A percentile compares a stretch with the other conserved stretches of the same genome.
phyloP scores from a whole-genome alignment of 2,329 filamentous ascomycete genomes.

The Sordariomycetes sp. region DNA sequence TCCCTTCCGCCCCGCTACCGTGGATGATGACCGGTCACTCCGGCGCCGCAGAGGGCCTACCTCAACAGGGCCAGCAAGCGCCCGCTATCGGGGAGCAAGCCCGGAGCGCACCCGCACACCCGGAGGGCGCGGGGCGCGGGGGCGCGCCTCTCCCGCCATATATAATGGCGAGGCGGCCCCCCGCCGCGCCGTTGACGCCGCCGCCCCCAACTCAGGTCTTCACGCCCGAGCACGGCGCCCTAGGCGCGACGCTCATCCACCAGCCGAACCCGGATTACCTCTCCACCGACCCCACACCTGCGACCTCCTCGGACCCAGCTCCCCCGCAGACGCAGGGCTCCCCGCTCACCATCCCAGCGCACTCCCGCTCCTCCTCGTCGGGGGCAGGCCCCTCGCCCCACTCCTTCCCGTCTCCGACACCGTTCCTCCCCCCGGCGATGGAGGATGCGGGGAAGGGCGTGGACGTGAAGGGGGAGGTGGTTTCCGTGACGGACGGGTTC shows the following conservation, averaged over 20 bases:
- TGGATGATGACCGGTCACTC: constrained; percentile 1
- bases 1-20: not conserved
- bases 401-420: constrained; percentile 34
- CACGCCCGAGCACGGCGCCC: constrained; percentile 20
- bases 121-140: not conserved
- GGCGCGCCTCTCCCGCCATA: not conserved
- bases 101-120: not conserved
- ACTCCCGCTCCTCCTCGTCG: too few species aligned
- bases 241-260: constrained; percentile 28
- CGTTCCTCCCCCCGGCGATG: constrained; percentile 31
- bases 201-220: constrained; percentile 29
- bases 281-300: constrained; percentile 12
- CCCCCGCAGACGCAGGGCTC: too few species aligned
- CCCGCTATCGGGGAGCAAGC: constrained; percentile 8
- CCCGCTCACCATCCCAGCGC: too few species aligned
- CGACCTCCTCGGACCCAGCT: not conserved
- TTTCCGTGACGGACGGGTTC: constrained; percentile 30
- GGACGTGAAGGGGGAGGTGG: constrained; percentile 34
- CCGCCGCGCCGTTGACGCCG: constrained; percentile 34
- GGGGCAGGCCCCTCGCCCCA: constrained; percentile 26
- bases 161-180: constrained; percentile 13
- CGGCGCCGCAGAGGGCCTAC: constrained; percentile 10
- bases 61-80: constrained; percentile 12
- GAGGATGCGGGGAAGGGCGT: constrained; percentile 16
- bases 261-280: constrained; percentile 37